Percentiles rank a stretch among this genome's conserved stretches.
phyloP scores from a whole-genome alignment of 805 yeast genomes.

The Nadsonia fulvescens region DNA sequence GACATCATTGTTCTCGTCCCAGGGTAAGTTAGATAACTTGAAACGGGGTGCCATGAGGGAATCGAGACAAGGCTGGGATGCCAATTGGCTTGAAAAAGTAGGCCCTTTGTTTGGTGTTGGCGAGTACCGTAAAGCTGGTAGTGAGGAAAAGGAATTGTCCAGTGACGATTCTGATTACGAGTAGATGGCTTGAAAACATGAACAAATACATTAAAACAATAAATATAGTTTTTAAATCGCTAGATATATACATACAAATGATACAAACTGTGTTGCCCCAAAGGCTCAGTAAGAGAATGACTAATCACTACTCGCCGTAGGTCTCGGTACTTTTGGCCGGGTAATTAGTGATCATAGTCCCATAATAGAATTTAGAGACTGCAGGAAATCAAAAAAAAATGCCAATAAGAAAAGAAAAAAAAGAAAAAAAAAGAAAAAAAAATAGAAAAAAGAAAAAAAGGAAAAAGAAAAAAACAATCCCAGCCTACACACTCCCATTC shows the following conservation, averaged over 20 bases:
- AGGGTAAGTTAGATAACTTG: slow-evolving; percentile 21
- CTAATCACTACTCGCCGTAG: slow-evolving; percentile 7
- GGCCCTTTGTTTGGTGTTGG: slow-evolving; percentile 25
- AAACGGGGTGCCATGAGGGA: slow-evolving; percentile 60
- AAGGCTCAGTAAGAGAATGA: slow-evolving; percentile 8
- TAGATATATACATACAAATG: no score
- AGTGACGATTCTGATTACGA: no score
- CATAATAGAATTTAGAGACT: slow-evolving; percentile 1
- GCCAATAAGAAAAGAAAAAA: slow-evolving; percentile 1
- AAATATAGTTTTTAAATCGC: no score
- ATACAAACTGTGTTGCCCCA: no score
- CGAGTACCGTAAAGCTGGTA: no score
- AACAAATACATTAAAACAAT: no score
- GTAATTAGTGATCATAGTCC: slow-evolving; percentile 1
- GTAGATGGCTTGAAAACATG: no score
- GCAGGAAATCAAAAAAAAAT: not conserved
- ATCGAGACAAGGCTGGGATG: slow-evolving; percentile 52
- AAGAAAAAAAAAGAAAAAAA: not conserved
- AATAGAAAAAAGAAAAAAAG: slow-evolving; percentile 4
- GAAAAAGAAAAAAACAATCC: no score
- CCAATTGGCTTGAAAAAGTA: slow-evolving; percentile 46
- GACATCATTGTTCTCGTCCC: slow-evolving; percentile 17
- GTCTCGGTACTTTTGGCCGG: slow-evolving; percentile 1
- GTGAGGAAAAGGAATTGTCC: no score
- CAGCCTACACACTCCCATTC: no score